These are phyloP conservation scores for Fusarium secorum DNA, from an alignment of 2,329 filamentous ascomycete species.

Conservation along the genomic window DNA sequence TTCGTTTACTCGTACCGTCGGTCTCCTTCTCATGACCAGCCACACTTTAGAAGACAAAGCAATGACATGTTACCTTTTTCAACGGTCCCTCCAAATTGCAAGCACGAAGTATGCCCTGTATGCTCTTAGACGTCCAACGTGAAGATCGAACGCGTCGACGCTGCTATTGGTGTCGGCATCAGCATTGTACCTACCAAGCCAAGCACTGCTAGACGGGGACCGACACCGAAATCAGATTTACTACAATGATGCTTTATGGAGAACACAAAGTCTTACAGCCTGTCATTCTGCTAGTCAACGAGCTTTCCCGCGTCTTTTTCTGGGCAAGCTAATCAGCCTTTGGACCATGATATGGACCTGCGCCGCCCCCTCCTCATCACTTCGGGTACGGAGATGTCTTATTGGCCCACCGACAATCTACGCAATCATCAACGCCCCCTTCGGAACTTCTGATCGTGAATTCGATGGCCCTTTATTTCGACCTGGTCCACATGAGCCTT, in stretches of 20 bases:
- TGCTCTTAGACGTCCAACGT: constrained; percentile 4
- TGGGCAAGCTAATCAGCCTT: constrained; percentile 22
- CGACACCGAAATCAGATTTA: constrained; percentile 32
- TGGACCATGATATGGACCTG: constrained; percentile 25
- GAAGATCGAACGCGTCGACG: constrained; percentile 14
- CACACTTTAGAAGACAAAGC: constrained; percentile 14
- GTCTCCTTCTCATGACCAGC: constrained; percentile 15
- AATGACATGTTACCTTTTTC: constrained; percentile 22
- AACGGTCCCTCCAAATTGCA: not conserved
- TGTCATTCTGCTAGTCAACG: constrained; percentile 16
- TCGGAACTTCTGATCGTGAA: constrained; percentile 34
- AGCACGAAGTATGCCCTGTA: constrained; percentile 10
- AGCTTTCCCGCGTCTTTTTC: constrained; percentile 28
- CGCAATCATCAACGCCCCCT: constrained; percentile 31
- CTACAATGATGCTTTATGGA: constrained; percentile 27
- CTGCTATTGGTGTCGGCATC: constrained; percentile 15
- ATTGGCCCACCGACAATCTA: constrained; percentile 40
- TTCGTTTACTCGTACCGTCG: constrained; percentile 34
- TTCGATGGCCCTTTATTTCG: constrained; percentile 29
- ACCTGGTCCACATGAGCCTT: constrained; percentile 26
- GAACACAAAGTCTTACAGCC: constrained; percentile 37
- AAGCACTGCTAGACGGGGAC: constrained; percentile 31
- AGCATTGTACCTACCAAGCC: constrained; percentile 24
- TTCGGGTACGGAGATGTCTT: constrained; percentile 43
- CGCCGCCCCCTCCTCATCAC: constrained; percentile 34